phyloP scores from a whole-genome alignment of 805 yeast genomes.

The Wickerhamomyces bisporus region DNA sequence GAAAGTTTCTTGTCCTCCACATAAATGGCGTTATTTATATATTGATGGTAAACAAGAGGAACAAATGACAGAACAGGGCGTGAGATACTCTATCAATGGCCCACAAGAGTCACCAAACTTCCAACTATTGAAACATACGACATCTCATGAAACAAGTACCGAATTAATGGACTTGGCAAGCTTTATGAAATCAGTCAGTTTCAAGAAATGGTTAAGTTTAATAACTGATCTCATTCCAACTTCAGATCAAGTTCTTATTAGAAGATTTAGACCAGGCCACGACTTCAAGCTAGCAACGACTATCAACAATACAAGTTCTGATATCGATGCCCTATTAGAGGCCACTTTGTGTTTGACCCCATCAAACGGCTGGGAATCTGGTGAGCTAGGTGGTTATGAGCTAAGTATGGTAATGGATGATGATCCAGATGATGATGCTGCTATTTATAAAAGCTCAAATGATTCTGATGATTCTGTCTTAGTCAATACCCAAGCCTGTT shows the following conservation, averaged over 20 bases:
- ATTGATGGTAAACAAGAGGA: constrained; percentile 56
- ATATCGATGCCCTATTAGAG: constrained; percentile 49
- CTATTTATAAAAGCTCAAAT: constrained; percentile 57
- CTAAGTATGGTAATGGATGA: constrained; percentile 65
- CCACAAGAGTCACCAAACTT: constrained; percentile 57
- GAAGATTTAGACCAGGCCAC: constrained; percentile 92
- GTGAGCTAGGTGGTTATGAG: constrained; percentile 95
- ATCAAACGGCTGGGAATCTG: constrained; percentile 74
- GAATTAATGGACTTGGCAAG: constrained; percentile 49
- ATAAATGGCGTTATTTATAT: constrained; percentile 82
- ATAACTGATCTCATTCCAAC: constrained; percentile 60
- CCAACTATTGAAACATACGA: constrained; percentile 24
- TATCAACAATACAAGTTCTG: constrained; percentile 30
- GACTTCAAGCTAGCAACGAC: constrained; percentile 90
- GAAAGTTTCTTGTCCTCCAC: constrained; percentile 92
- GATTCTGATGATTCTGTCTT: constrained; percentile 73
- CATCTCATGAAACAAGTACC: constrained; percentile 26
- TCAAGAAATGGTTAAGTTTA: constrained; percentile 61
- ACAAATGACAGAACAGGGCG: constrained; percentile 26
- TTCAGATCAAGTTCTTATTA: constrained; percentile 62
- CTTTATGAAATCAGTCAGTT: constrained; percentile 56
- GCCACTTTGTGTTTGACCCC: constrained; percentile 84
- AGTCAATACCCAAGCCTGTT: constrained; percentile 71
- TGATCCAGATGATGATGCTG: constrained; percentile 68
- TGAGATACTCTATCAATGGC: constrained; percentile 29